phyloP scores from a whole-genome alignment of 108 stramenopile genomes.

The Ochromonas danica region DNA sequence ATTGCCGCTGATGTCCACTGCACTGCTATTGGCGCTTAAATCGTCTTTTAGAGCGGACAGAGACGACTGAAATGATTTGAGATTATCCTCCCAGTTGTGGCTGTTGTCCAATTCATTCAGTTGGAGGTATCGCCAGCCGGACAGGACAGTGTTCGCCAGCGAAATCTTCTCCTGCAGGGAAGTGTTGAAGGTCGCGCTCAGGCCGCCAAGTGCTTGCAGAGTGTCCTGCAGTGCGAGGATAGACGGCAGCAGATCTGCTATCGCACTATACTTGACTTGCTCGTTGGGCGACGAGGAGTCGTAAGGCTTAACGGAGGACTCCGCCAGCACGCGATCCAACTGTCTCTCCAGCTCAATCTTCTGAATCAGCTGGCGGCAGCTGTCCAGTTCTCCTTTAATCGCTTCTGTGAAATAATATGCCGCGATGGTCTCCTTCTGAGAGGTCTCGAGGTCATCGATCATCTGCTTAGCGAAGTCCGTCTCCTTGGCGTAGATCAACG shows the following conservation, averaged over 20 bases:
- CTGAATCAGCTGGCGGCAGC: background rate
- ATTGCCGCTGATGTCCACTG: background rate
- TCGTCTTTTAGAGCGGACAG: too few relatives aligned
- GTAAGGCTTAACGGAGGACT: too few relatives aligned
- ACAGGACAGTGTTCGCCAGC: too few relatives aligned
- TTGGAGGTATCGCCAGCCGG: background rate
- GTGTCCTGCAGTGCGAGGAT: too few relatives aligned
- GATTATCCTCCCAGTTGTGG: too few relatives aligned
- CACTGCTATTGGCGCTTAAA: background rate
- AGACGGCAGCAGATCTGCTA: too few relatives aligned
- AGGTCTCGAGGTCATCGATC: background rate
- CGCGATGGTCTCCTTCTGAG: background rate
- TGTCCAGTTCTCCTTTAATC: background rate
- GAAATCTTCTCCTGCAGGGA: too few relatives aligned
- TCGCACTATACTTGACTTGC: background rate
- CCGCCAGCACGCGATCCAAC: too few relatives aligned
- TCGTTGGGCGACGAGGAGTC: background rate
- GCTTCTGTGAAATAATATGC: background rate
- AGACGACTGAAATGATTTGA: too few relatives aligned
- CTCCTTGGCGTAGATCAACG: background rate
- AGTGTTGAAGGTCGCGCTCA: too few relatives aligned
- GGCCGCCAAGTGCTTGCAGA: too few relatives aligned
- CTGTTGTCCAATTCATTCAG: too few relatives aligned
- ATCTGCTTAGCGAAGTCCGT: background rate
- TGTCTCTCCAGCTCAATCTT: constrained; percentile 14